Conservation (phyloP, 2,329 filamentous ascomycete species). For the Claviceps arundinis region DNA sequence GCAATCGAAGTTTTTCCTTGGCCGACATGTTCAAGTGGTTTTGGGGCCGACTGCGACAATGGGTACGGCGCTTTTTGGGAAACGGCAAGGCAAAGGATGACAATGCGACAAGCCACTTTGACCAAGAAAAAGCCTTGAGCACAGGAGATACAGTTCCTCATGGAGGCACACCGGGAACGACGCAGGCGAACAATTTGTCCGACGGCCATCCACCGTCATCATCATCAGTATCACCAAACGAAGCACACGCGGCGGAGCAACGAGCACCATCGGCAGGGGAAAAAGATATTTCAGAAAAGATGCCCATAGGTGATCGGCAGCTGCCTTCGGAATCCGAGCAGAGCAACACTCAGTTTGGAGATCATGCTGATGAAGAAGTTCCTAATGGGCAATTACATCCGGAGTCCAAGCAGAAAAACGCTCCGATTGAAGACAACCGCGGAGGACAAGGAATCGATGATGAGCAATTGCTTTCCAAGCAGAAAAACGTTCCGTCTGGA, state of each 20-base stretch:
- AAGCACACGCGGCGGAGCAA: neutral
- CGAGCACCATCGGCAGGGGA: neutral
- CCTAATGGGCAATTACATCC: too few species aligned
- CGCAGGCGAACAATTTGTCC: neutral
- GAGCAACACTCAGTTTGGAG: too few species aligned
- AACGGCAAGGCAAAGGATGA: neutral
- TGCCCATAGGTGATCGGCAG: too few species aligned
- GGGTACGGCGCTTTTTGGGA: neutral
- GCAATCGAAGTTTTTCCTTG: neutral
- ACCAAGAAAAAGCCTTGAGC: neutral
- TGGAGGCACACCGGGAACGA: neutral
- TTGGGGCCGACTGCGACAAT: neutral
- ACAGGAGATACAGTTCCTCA: neutral
- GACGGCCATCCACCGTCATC: neutral
- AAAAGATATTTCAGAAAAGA: neutral
- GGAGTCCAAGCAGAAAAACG: too few species aligned
- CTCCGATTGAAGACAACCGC: too few species aligned
- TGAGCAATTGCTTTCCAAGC: too few species aligned
- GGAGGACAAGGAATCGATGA: too few species aligned
- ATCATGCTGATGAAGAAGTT: too few species aligned
- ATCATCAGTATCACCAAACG: neutral
- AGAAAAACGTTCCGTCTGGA: too few species aligned
- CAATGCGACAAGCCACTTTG: neutral
- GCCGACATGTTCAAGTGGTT: neutral
- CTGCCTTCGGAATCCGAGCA: too few species aligned